Conservation (phyloP, 83 land plant species). For the Diphasiastrum complanatum region DNA sequence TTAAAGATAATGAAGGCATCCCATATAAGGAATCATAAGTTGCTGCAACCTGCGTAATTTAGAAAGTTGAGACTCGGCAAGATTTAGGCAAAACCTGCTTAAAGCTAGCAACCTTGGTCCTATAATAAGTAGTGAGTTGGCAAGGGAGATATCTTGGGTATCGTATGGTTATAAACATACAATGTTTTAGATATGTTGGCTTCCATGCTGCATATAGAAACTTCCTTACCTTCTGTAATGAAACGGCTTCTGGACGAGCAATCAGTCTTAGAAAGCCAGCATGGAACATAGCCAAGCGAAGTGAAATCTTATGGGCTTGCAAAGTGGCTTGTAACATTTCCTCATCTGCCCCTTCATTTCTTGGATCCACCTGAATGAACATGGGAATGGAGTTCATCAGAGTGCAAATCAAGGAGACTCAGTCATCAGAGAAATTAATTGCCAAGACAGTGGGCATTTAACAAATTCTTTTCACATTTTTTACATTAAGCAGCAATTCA, state of each 20-base stretch:
- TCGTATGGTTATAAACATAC: neutral
- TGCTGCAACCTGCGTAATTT: neutral
- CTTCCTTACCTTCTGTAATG: neutral
- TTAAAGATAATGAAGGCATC: constrained; percentile 18
- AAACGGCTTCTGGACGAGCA: constrained; percentile 4
- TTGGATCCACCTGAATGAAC: neutral
- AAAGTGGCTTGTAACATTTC: neutral
- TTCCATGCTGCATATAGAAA: too few species aligned
- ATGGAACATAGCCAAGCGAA: constrained; percentile 12
- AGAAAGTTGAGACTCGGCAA: too few species aligned
- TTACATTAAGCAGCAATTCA: too few species aligned
- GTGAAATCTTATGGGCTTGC: constrained; percentile 7
- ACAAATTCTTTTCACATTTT: too few species aligned
- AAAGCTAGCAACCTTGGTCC: too few species aligned
- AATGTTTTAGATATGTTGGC: neutral
- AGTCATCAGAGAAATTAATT: neutral
- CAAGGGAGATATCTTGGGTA: neutral
- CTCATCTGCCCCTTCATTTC: constrained; percentile 8
- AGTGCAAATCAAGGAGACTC: neutral
- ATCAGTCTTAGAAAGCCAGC: constrained; percentile 15
- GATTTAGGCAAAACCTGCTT: too few species aligned
- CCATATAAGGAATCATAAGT: constrained; percentile 14
- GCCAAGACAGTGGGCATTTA: neutral
- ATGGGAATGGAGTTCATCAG: neutral
- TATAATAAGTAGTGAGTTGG: too few species aligned